phyloP scores from a whole-genome alignment of 306 rosid species.

The Rosa lucieae region DNA sequence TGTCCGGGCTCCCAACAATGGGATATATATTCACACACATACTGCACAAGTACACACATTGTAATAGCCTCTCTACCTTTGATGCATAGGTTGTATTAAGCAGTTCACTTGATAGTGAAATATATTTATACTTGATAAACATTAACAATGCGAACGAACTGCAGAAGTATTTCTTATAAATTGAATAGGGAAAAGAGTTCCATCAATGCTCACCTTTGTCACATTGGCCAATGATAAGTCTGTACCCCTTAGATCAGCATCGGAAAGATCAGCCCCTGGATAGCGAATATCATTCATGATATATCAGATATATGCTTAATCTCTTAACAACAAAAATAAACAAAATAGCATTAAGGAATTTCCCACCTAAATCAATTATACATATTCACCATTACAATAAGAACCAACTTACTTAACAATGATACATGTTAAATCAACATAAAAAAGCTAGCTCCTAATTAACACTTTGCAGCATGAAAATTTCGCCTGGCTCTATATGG shows the following conservation, averaged over 20 bases:
- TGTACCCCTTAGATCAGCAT: conserved; percentile 82
- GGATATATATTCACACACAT: background rate
- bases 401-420: no score
- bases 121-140: background rate
- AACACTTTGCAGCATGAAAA: no score
- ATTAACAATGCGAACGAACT: background rate
- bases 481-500: no score
- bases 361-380: no score
- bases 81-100: background rate
- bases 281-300: background rate
- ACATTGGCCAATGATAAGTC: conserved; percentile 95
- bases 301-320: background rate
- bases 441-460: no score
- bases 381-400: no score
- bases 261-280: conserved; percentile 90
- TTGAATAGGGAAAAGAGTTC: background rate
- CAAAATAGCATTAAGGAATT: background rate
- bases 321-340: background rate
- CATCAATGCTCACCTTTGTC: conserved; percentile 54
- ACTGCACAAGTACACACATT: background rate
- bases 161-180: background rate
- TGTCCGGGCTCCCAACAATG: background rate
- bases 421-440: no score
- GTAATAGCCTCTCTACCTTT: background rate
- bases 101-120: background rate